A percentile compares a stretch with the other conserved stretches of the same genome.
Evolutionary conservation across 345 rosid species (phyloP).

Genomic region (Melastoma malabathricum): DNA sequence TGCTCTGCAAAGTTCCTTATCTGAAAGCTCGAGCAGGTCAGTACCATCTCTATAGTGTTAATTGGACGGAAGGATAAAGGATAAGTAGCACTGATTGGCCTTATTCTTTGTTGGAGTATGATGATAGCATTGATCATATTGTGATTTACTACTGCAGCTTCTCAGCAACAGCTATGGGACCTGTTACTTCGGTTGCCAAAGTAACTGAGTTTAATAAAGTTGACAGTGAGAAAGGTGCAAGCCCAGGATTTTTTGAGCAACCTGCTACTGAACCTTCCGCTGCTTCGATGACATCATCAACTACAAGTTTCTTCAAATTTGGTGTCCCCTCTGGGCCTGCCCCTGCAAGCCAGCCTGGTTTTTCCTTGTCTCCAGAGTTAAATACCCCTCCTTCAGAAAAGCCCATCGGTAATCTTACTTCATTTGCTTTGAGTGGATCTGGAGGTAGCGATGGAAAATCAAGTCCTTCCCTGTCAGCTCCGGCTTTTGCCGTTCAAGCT

Average conservation of each 20-base stretch:
- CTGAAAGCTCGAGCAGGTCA: slow-evolving; percentile 33
- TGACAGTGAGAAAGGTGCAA: slow-evolving; percentile 16
- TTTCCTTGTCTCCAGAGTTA: slow-evolving; percentile 7
- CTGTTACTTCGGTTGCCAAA: slow-evolving; percentile 15
- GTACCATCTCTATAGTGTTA: slow-evolving; percentile 2
- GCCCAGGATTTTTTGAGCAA: slow-evolving; percentile 10
- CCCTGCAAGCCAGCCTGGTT: slow-evolving; percentile 11
- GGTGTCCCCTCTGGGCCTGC: slow-evolving; percentile 32
- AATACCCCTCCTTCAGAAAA: slow-evolving; percentile 15
- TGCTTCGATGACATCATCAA: slow-evolving; percentile 24
- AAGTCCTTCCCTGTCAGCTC: slow-evolving; percentile 15
- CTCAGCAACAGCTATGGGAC: slow-evolving; percentile 17
- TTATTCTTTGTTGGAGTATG: neutral
- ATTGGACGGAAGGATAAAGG: too few species aligned
- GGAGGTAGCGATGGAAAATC: slow-evolving; percentile 8
- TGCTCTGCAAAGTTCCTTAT: slow-evolving; percentile 11
- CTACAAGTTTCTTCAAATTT: slow-evolving; percentile 28
- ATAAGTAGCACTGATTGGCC: too few species aligned
- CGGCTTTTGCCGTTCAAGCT: slow-evolving; percentile 23
- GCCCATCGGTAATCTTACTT: slow-evolving; percentile 12
- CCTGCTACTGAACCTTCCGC: slow-evolving; percentile 19
- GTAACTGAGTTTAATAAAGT: slow-evolving; percentile 28
- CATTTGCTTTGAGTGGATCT: slow-evolving; percentile 9
- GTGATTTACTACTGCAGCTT: slow-evolving; percentile 30
- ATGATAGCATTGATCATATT: neutral